Percentiles rank a stretch among this genome's conserved stretches.
Conservation (phyloP, 257 asterid genomes). For the Buddleja alternifolia region DNA sequence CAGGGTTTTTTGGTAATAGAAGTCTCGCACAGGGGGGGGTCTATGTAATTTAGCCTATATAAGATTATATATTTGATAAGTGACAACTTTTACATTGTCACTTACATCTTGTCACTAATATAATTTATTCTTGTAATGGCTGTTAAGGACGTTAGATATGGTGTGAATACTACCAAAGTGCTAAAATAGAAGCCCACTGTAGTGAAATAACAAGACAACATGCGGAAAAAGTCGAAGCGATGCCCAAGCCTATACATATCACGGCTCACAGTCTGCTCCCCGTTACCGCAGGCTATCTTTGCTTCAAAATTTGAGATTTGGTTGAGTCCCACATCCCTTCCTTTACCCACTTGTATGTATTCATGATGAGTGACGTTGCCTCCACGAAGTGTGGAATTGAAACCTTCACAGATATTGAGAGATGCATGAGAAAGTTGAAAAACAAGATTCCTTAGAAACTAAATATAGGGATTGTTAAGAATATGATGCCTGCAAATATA, state of each 20-base stretch:
- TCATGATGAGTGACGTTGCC: conserved; percentile 97
- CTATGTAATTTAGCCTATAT: too few relatives aligned
- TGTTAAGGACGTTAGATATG: conserved; percentile 5
- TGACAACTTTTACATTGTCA: too few relatives aligned
- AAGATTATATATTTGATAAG: too few relatives aligned
- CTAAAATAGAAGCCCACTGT: conserved; percentile 92
- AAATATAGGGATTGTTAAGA: conserved; percentile 22
- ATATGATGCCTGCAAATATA: conserved; percentile 83
- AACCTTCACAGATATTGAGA: conserved; percentile 56
- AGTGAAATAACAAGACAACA: conserved; percentile 88
- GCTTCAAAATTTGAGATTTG: conserved; percentile 92
- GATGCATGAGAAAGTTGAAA: conserved; percentile 32
- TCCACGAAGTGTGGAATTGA: conserved; percentile 96
- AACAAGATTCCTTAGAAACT: conserved; percentile 3
- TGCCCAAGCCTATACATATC: conserved; percentile 94
- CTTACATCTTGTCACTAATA: too few relatives aligned
- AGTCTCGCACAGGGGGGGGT: too few relatives aligned
- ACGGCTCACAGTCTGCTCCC: conserved; percentile 96
- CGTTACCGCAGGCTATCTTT: conserved; percentile 94
- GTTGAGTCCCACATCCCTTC: conserved; percentile 97
- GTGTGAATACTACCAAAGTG: conserved; percentile 63
- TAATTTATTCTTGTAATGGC: too few relatives aligned
- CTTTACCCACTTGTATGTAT: conserved; percentile 97
- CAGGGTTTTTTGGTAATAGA: too few relatives aligned
- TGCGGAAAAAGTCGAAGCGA: conserved; percentile 96